These are phyloP conservation scores for Penicillium olsonii DNA, from an alignment of 2,329 filamentous ascomycete genomes.

Conservation along the genomic window DNA sequence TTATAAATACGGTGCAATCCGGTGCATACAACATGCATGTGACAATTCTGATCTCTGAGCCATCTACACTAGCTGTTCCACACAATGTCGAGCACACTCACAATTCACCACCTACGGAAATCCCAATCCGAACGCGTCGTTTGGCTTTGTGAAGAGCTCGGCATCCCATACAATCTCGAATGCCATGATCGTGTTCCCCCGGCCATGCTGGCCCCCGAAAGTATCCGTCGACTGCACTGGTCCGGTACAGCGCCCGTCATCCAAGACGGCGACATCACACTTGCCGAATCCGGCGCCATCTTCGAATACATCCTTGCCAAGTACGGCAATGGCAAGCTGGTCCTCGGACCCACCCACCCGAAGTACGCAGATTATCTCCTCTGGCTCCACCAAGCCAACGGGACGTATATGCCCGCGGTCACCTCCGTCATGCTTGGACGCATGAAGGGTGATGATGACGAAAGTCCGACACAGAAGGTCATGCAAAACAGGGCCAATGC, in stretches of 20 bases:
- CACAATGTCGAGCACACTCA: not conserved
- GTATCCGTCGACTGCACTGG: not conserved
- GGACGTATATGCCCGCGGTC: not conserved
- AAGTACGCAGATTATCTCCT: constrained; percentile 36
- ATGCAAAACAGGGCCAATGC: not conserved
- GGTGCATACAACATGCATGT: too few relatives aligned
- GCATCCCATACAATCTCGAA: constrained; percentile 54
- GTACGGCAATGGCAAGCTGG: constrained; percentile 54
- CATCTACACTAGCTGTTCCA: too few relatives aligned
- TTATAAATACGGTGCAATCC: too few relatives aligned
- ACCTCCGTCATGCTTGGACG: not conserved
- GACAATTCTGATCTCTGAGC: too few relatives aligned
- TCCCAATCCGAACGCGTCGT: constrained; percentile 66
- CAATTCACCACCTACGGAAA: constrained; percentile 56
- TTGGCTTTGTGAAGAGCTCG: constrained; percentile 67
- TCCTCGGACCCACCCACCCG: constrained; percentile 47
- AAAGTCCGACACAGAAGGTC: not conserved
- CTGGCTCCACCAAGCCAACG: not conserved
- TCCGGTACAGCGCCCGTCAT: constrained; percentile 62
- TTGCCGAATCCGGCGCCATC: constrained; percentile 63
- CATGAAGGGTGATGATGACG: not conserved
- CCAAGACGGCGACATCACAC: constrained; percentile 55
- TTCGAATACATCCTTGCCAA: constrained; percentile 63
- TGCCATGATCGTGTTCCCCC: constrained; percentile 46
- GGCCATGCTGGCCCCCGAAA: constrained; percentile 24